These are phyloP conservation scores for Solanum hybrid DNA, from an alignment of 305 asterid genomes.

Conservation along the genomic window DNA sequence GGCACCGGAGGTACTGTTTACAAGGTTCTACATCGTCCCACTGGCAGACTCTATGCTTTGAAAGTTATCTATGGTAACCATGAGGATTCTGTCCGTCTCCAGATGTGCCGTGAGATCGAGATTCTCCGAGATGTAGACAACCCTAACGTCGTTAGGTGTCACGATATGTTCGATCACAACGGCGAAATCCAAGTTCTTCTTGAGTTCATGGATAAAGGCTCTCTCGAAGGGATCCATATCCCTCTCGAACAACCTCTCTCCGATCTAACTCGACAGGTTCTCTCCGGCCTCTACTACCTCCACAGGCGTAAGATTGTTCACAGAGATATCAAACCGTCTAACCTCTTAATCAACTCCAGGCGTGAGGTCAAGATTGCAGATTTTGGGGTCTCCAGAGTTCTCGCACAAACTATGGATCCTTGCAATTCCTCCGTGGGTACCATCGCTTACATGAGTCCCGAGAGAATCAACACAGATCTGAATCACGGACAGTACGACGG, in stretches of 20 bases:
- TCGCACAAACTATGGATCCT: conserved; percentile 77
- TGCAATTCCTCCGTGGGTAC: conserved; percentile 93
- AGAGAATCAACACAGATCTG: conserved; percentile 76
- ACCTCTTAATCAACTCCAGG: conserved; percentile 49
- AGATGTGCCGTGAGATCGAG: conserved; percentile 91
- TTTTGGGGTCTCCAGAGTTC: conserved; percentile 67
- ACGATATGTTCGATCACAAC: conserved; percentile 55
- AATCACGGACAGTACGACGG: conserved; percentile 85
- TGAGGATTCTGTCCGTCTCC: conserved; percentile 66
- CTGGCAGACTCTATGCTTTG: conserved; percentile 53
- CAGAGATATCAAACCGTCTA: conserved; percentile 88
- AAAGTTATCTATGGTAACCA: conserved; percentile 80
- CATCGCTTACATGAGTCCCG: conserved; percentile 93
- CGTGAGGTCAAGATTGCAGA: conserved; percentile 75
- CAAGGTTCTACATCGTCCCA: conserved; percentile 77
- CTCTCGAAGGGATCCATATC: conserved; percentile 63
- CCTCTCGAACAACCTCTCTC: conserved; percentile 46
- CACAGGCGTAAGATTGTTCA: conserved; percentile 79
- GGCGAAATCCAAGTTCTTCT: conserved; percentile 83
- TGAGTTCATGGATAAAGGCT: conserved; percentile 80
- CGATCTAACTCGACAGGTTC: conserved; percentile 61
- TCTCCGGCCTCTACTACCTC: conserved; percentile 59
- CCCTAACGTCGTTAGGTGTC: conserved; percentile 74
- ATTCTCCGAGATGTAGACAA: conserved; percentile 86
- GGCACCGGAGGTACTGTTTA: conserved; percentile 91